These are phyloP conservation scores for Martiniozyma abietophila DNA, from an alignment of 805 yeast genomes.

Conservation along the genomic window DNA sequence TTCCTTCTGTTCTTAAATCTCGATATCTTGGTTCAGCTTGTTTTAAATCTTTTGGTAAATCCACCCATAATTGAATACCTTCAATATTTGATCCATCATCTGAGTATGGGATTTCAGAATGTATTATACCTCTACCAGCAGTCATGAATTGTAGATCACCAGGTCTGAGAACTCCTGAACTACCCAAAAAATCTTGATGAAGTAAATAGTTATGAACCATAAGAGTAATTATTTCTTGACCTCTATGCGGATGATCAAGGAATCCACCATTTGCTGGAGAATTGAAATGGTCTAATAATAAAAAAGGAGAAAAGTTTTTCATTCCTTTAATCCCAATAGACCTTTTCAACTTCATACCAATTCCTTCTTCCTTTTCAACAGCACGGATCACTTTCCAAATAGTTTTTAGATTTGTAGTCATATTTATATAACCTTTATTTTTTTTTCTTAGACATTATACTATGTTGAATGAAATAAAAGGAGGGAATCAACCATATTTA, in stretches of 20 bases:
- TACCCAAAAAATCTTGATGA: conserved; percentile 82
- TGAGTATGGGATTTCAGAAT: conserved; percentile 75
- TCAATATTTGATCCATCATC: conserved; percentile 37
- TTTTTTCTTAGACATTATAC: too few species aligned
- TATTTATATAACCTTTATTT: too few species aligned
- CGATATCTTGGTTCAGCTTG: conserved; percentile 66
- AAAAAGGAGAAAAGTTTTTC: conserved; percentile 73
- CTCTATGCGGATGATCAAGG: conserved; percentile 79
- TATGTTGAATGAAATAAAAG: too few species aligned
- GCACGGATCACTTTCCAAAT: conserved; percentile 46
- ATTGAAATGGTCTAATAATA: conserved; percentile 72
- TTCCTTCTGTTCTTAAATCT: conserved; percentile 59
- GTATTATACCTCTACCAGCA: conserved; percentile 82
- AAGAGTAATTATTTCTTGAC: conserved; percentile 73
- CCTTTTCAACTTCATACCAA: conserved; percentile 78
- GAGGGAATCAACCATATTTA: too few species aligned
- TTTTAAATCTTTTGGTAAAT: conserved; percentile 57
- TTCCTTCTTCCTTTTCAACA: conserved; percentile 72
- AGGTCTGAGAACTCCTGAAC: conserved; percentile 63
- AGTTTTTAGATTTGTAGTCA: conserved; percentile 40
- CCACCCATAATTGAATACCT: conserved; percentile 87
- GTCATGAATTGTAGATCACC: conserved; percentile 94
- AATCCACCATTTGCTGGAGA: conserved; percentile 61
- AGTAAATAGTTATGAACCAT: conserved; percentile 58
- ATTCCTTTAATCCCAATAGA: conserved; percentile 61